Evolutionary conservation across 129 eudicot genomes (phyloP).

Genomic region (Centella asiatica): DNA sequence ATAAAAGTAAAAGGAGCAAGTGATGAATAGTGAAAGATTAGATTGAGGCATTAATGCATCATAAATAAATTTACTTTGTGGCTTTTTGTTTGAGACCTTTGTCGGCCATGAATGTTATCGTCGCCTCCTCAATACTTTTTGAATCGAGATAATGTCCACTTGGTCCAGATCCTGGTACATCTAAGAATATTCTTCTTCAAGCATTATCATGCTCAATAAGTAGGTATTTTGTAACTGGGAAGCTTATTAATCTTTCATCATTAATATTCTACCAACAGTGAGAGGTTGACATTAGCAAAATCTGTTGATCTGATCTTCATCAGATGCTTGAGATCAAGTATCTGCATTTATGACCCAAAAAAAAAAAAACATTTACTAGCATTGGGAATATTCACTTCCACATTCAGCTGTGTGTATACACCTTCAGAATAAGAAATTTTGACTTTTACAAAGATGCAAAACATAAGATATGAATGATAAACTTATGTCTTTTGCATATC

Average conservation of each 20-base stretch:
- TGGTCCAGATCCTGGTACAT: constrained; percentile 11
- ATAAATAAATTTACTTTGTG: constrained; percentile 6
- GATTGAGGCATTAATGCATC: constrained; percentile 6
- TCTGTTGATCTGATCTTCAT: too few species aligned
- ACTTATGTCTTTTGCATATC: too few species aligned
- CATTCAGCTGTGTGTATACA: too few species aligned
- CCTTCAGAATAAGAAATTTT: too few species aligned
- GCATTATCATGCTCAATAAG: constrained; percentile 10
- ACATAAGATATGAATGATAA: too few species aligned
- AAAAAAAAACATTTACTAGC: too few species aligned
- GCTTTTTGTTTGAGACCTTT: constrained; percentile 14
- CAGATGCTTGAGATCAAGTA: too few species aligned
- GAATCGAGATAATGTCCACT: constrained; percentile 4
- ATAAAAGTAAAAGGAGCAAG: constrained; percentile 18
- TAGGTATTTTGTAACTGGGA: constrained; percentile 16
- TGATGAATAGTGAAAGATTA: constrained; percentile 6
- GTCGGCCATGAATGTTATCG: background rate
- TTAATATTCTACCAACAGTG: too few species aligned
- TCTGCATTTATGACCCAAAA: too few species aligned
- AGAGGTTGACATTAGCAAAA: too few species aligned
- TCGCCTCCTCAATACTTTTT: constrained; percentile 4
- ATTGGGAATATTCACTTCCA: too few species aligned
- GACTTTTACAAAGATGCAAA: too few species aligned
- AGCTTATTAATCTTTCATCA: constrained; percentile 21
- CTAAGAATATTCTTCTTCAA: constrained; percentile 17